Evolutionary conservation across 805 yeast species (phyloP).

Genomic region (Hanseniaspora guilliermondii): DNA sequence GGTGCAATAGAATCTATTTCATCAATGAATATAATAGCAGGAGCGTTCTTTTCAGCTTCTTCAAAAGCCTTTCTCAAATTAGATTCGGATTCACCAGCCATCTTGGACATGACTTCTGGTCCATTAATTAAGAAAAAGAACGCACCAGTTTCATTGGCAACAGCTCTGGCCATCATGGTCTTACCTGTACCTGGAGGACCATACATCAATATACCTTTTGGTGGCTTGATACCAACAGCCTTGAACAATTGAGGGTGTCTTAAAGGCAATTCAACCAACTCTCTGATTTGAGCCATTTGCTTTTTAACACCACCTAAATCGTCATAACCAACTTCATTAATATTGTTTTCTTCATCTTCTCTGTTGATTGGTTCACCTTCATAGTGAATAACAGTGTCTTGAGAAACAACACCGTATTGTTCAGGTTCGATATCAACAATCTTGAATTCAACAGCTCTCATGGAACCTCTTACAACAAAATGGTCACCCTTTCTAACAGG

Average conservation of each 20-base stretch:
- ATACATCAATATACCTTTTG: slow-evolving; percentile 93
- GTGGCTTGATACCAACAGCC: slow-evolving; percentile 97
- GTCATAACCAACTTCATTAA: slow-evolving; percentile 95
- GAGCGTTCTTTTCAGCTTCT: slow-evolving; percentile 98
- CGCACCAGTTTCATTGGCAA: slow-evolving; percentile 98
- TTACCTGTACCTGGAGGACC: slow-evolving; percentile 99
- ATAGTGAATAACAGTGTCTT: slow-evolving; percentile 94
- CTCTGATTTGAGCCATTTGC: slow-evolving; percentile 99
- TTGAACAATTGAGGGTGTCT: slow-evolving; percentile 98
- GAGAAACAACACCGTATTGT: slow-evolving; percentile 95
- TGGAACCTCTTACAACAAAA: slow-evolving; percentile 93
- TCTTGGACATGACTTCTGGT: slow-evolving; percentile 98
- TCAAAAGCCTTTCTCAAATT: slow-evolving; percentile 95
- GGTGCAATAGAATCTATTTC: slow-evolving; percentile 99
- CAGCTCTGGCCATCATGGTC: slow-evolving; percentile 99
- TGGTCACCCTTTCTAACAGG: slow-evolving; percentile 97
- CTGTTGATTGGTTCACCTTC: slow-evolving; percentile 98
- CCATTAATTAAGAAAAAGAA: slow-evolving; percentile 96
- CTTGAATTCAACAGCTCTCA: slow-evolving; percentile 98
- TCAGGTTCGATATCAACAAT: slow-evolving; percentile 97
- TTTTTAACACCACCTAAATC: slow-evolving; percentile 98
- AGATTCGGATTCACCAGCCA: slow-evolving; percentile 99
- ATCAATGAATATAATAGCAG: slow-evolving; percentile 93
- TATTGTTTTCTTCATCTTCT: slow-evolving; percentile 93
- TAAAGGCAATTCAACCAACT: slow-evolving; percentile 92